Conservation (phyloP, 2,329 filamentous ascomycete genomes). For the Phialophora macrospora region DNA sequence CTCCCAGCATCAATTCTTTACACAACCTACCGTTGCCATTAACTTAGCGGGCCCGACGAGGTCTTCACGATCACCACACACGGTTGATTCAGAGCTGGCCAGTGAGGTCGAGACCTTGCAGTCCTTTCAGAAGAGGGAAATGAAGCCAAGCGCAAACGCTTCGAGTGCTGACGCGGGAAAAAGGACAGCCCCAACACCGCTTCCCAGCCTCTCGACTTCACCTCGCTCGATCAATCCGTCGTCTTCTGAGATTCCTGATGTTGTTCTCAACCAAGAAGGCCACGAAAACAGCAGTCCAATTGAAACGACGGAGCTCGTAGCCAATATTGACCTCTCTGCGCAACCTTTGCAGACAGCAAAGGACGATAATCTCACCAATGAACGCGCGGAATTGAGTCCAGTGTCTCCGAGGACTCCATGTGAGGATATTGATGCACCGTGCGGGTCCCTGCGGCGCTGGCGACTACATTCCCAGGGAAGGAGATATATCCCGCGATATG, state of each 20-base stretch:
- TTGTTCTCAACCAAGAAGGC: not conserved
- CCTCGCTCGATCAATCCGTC: not conserved
- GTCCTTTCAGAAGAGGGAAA: not conserved
- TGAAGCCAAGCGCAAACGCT: not conserved
- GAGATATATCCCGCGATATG: constrained; percentile 25
- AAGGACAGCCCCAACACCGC: not conserved
- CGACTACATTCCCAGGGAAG: constrained; percentile 17
- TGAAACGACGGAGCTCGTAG: constrained; percentile 7
- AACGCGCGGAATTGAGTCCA: not conserved
- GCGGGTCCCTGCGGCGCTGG: constrained; percentile 21
- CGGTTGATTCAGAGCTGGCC: not conserved
- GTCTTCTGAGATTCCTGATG: not conserved
- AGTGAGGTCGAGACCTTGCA: not conserved
- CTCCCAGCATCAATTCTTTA: constrained; percentile 18
- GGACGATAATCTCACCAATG: not conserved
- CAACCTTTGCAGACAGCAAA: not conserved
- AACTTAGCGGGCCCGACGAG: too few species aligned
- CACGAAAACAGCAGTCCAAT: constrained; percentile 16
- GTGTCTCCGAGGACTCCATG: not conserved
- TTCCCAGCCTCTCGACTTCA: not conserved
- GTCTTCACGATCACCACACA: not conserved
- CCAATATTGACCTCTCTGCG: constrained; percentile 1
- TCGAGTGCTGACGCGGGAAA: not conserved
- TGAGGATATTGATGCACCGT: not conserved
- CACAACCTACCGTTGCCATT: constrained; percentile 5